Conservation (phyloP, 768 basidiomycete genomes). For the Rhodotorula diobovata region DNA sequence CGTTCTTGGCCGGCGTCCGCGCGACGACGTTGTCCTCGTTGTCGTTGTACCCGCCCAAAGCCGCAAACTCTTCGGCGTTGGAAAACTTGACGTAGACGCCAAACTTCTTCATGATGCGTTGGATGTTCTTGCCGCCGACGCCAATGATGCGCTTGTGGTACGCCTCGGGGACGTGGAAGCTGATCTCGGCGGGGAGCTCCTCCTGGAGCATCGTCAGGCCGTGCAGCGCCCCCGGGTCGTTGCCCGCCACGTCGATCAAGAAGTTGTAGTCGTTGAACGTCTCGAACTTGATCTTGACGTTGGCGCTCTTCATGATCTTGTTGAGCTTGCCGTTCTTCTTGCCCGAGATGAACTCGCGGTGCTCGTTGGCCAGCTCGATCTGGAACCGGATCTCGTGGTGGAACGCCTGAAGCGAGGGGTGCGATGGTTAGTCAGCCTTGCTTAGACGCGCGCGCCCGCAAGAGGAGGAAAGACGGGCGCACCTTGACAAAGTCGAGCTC, state of each 20-base stretch:
- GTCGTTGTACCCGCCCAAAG: slow-evolving; percentile 88
- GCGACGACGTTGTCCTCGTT: slow-evolving; percentile 99
- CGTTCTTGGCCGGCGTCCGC: slow-evolving; percentile 96
- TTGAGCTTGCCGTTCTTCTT: slow-evolving; percentile 99
- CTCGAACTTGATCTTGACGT: slow-evolving; percentile 98
- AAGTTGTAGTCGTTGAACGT: slow-evolving; percentile 69
- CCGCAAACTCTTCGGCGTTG: slow-evolving; percentile 93
- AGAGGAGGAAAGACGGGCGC: slow-evolving; percentile 27
- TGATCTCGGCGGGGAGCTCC: slow-evolving; percentile 96
- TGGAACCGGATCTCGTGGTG: slow-evolving; percentile 98
- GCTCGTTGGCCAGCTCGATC: slow-evolving; percentile 94
- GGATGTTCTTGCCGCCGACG: slow-evolving; percentile 94
- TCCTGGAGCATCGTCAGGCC: slow-evolving; percentile 87
- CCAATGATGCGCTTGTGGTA: slow-evolving; percentile 99
- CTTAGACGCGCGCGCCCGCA: neutral
- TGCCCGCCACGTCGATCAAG: slow-evolving; percentile 41
- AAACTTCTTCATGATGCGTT: slow-evolving; percentile 98
- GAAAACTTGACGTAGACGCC: slow-evolving; percentile 99
- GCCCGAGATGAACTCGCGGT: slow-evolving; percentile 95
- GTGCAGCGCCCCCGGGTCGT: slow-evolving; percentile 62
- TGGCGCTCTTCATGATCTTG: slow-evolving; percentile 97
- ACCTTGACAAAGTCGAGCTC: slow-evolving; percentile 91
- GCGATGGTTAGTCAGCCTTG: neutral
- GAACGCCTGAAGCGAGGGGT: slow-evolving; percentile 58
- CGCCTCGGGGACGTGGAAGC: slow-evolving; percentile 95